Evolutionary conservation across 116 monocot species (phyloP).

Genomic region (Iris pallida): DNA sequence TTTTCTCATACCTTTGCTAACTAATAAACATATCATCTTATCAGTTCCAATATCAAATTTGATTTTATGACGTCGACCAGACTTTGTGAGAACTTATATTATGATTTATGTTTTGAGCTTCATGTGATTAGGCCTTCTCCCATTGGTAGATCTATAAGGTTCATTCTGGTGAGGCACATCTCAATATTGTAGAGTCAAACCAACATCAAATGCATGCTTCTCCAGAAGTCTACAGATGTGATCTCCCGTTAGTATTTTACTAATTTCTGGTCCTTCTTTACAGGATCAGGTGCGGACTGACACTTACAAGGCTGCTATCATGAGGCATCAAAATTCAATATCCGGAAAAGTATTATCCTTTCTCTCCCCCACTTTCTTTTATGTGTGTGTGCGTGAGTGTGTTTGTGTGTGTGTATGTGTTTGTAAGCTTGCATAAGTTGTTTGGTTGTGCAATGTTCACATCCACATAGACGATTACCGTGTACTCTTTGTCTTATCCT

Average conservation of each 20-base stretch:
- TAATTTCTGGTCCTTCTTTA: conserved; percentile 6
- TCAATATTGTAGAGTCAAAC: neutral
- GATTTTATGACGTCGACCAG: no score
- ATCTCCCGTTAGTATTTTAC: neutral
- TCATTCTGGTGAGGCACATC: neutral
- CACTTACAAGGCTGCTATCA: conserved; percentile 65
- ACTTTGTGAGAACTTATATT: neutral
- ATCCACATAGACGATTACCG: neutral
- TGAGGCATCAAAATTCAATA: conserved; percentile 70
- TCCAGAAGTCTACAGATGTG: neutral
- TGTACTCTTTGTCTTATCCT: conserved; percentile 3
- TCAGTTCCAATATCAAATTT: no score
- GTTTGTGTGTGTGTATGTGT: no score
- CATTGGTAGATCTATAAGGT: neutral
- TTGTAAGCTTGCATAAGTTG: neutral
- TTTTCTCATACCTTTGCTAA: no score
- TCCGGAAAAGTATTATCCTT: conserved; percentile 57
- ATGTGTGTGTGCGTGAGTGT: neutral
- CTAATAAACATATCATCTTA: no score
- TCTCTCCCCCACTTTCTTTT: neutral
- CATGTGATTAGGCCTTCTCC: neutral
- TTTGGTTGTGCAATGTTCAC: neutral
- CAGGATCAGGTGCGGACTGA: conserved; percentile 91
- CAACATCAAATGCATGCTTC: neutral
- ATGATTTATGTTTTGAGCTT: neutral